Base-by-base conservation (phyloP, 192 early-diverging fungal species). In the Coemansia sp. region DNA sequence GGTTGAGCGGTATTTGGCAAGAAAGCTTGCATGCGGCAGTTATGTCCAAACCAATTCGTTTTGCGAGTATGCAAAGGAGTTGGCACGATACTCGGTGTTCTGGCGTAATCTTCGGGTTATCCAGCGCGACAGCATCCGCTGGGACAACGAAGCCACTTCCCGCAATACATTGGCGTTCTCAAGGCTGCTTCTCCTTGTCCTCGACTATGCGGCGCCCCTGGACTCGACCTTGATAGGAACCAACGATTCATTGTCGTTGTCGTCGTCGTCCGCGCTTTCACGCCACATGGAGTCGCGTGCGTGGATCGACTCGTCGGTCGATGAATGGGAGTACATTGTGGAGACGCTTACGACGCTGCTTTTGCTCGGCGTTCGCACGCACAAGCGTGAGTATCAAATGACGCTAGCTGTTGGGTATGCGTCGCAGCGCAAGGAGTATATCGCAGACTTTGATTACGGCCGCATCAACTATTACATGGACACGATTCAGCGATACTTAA, bases 141-240 rank as follows among this genome's bases (percentile, higher is more conserved):
- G 44, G 44, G 12, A 30, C 63, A 36, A 55, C 2, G 51, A 20
- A 16, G 45, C 34, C 10, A 44, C 34, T 18, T 34, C 10, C 8
- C 61, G 64, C 41, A 73, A 78, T 15, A 61, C 71, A 0, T 55
- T 85, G 36, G 75, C 83, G 1, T 95, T 95, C 72, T 82, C 89
- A 1, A 75, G 93, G 57, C 88, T 91, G 5, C 85, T 94, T 80
- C 90, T 94, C 65, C 64, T 96, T 9, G 87, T 92, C 53, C 71
- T 96, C 9, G 95, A 96, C 64, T 78, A 56, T 46, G 62, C 73
- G 0, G 51, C 49, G 33, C 63, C 58, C 1, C 20, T 51, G 18
- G 46, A 59, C 20, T 59, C 70, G n/a, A 70, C 67, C 21, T 59
- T 66, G 14, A 62, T 77, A 23, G 60, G 72, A 53, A 65, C 44